These are phyloP conservation scores for Geoglossum glabrum DNA, from an alignment of 495 filamentous ascomycete genomes.

Conservation along the genomic window DNA sequence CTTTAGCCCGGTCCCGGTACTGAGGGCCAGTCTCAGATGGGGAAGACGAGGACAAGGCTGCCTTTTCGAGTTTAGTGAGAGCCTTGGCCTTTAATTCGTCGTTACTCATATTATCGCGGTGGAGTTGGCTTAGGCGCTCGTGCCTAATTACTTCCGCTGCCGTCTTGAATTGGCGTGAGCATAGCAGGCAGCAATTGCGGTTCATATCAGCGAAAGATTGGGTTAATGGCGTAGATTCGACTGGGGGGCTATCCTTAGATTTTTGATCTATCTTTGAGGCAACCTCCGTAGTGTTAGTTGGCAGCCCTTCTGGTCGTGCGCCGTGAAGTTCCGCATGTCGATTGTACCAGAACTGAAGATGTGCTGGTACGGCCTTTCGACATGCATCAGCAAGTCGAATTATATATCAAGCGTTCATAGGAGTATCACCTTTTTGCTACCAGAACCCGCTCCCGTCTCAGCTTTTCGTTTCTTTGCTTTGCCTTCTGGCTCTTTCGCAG, in stretches of 20 bases:
- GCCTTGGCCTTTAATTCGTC: slow-evolving; percentile 36
- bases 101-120: slow-evolving; percentile 48
- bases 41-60: slow-evolving; percentile 18
- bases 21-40: slow-evolving; percentile 13
- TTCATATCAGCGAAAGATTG: slow-evolving; percentile 53
- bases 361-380: slow-evolving; percentile 30
- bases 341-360: slow-evolving; percentile 77
- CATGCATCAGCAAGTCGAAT: not conserved
- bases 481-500: slow-evolving; percentile 26
- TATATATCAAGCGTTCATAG: not conserved
- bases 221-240: slow-evolving; percentile 8
- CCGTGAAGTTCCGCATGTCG: slow-evolving; percentile 72
- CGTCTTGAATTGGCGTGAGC: slow-evolving; percentile 51
- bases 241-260: slow-evolving; percentile 15
- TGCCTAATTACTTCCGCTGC: slow-evolving; percentile 50
- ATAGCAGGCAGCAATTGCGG: slow-evolving; percentile 57
- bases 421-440: slow-evolving; percentile 27
- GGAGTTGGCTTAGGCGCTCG: slow-evolving; percentile 54
- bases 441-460: slow-evolving; percentile 25
- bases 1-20: slow-evolving; percentile 71
- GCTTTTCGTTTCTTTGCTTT: slow-evolving; percentile 59
- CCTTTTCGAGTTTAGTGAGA: slow-evolving; percentile 35
- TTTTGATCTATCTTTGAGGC: slow-evolving; percentile 16
- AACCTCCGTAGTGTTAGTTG: slow-evolving; percentile 6
- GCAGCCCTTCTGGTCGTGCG: slow-evolving; percentile 12